phyloP scores from a whole-genome alignment of 169 alveolate genomes.

The Eimeria falciformis region DNA sequence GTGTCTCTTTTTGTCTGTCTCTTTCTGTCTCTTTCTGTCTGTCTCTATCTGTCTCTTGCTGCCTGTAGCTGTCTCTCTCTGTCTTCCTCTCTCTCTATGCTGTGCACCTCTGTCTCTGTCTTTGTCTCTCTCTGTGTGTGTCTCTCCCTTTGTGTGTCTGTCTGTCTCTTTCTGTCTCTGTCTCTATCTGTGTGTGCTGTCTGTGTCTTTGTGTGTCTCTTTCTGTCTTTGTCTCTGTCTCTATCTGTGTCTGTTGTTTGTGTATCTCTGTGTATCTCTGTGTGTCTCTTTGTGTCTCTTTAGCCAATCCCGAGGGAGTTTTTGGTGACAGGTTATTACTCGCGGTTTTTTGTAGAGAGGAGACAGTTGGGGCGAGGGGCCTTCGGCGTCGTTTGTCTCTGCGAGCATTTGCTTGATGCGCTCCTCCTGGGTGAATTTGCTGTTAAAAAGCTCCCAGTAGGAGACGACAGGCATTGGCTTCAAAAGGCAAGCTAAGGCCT shows the following conservation, averaged over 20 bases:
- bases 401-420: conserved; percentile 86
- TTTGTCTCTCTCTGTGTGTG: background rate
- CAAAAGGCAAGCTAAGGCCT: no score
- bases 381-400: conserved; percentile 87
- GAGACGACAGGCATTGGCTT: conserved; percentile 85
- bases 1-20: background rate
- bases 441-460: conserved; percentile 89
- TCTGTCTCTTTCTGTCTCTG: background rate
- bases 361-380: conserved; percentile 87
- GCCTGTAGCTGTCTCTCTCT: background rate
- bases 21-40: no score
- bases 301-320: conserved; percentile 84
- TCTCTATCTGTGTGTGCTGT: background rate
- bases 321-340: conserved; percentile 88
- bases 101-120: background rate
- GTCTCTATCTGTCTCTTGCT: background rate
- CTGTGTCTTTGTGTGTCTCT: background rate
- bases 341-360: conserved; percentile 84
- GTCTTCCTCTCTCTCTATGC: background rate
- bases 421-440: conserved; percentile 86
- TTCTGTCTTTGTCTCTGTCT: background rate
- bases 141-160: background rate
- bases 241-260: background rate
- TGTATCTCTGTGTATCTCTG: background rate
- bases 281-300: no score